Percentiles rank a stretch among this genome's conserved stretches.
These are phyloP conservation scores for Aegilops longissima DNA, from an alignment of 176 grass and related monocot species.

Conservation along the genomic window DNA sequence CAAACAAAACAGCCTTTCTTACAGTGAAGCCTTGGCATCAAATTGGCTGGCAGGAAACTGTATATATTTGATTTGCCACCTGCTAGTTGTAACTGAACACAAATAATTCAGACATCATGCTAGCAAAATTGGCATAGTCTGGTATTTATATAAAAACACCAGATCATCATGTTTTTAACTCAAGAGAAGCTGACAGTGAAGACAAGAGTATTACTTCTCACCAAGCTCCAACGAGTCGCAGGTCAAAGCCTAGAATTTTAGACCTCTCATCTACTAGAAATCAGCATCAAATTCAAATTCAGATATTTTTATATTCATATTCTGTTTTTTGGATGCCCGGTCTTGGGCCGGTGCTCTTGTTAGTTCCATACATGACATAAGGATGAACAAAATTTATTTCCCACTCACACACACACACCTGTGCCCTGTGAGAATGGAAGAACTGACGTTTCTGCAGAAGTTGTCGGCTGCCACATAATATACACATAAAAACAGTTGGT, in stretches of 20 bases:
- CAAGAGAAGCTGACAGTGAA: not conserved
- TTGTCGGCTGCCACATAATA: slow-evolving; percentile 59
- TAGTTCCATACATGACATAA: not conserved
- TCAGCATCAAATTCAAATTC: not conserved
- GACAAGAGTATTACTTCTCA: not conserved
- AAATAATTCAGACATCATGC: slow-evolving; percentile 5
- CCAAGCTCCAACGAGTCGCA: not conserved
- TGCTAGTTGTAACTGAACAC: not conserved
- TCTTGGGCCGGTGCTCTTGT: not conserved
- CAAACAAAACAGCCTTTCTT: not conserved
- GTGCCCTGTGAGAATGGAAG: slow-evolving; percentile 92
- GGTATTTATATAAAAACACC: not conserved
- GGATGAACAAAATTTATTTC: not conserved
- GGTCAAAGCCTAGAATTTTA: not conserved
- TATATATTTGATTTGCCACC: not conserved
- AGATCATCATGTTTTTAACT: slow-evolving; percentile 18
- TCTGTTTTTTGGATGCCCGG: not conserved
- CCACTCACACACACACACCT: slow-evolving; percentile 60
- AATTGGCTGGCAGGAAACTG: not conserved
- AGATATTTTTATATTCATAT: not conserved
- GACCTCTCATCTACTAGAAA: not conserved
- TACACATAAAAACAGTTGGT: slow-evolving; percentile 16
- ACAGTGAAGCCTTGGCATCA: not conserved
- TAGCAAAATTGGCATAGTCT: not conserved
- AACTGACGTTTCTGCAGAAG: slow-evolving; percentile 88